phyloP scores from a whole-genome alignment of 2,329 filamentous ascomycete species.

The Colletotrichum sp. region DNA sequence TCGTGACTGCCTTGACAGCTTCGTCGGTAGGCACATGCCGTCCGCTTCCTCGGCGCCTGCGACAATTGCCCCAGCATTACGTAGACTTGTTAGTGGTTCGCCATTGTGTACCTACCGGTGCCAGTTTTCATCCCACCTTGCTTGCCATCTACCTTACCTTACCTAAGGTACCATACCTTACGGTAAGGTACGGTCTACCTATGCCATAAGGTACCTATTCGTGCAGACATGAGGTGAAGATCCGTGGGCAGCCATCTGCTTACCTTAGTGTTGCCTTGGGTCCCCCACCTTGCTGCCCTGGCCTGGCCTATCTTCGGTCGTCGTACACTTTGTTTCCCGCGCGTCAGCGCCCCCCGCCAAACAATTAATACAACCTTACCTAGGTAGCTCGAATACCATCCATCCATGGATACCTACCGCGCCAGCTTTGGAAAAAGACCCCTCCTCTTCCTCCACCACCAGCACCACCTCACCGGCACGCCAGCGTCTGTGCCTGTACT shows the following conservation, averaged over 20 bases:
- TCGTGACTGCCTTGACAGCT: background rate
- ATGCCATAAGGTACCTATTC: too few relatives aligned
- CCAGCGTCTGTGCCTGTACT: background rate
- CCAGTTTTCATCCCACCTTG: background rate
- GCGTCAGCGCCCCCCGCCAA: slow-evolving; percentile 14
- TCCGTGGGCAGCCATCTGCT: background rate
- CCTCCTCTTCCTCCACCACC: background rate
- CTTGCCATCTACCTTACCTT: background rate
- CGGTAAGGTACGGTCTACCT: background rate
- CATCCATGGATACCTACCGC: background rate
- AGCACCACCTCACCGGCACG: background rate
- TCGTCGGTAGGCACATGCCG: slow-evolving; percentile 5
- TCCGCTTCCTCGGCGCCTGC: slow-evolving; percentile 8
- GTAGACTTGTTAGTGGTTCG: slow-evolving; percentile 5
- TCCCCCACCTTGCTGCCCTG: background rate
- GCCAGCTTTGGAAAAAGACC: background rate
- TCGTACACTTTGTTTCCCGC: background rate
- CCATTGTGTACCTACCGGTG: background rate
- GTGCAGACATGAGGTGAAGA: background rate
- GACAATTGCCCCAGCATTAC: slow-evolving; percentile 8
- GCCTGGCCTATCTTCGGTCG: background rate
- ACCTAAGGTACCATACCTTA: too few relatives aligned
- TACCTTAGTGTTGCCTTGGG: background rate
- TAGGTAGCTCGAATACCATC: background rate
- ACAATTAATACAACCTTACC: background rate